Base-by-base conservation (phyloP, 2,329 filamentous ascomycete genomes). In the Phoma sp. region DNA sequence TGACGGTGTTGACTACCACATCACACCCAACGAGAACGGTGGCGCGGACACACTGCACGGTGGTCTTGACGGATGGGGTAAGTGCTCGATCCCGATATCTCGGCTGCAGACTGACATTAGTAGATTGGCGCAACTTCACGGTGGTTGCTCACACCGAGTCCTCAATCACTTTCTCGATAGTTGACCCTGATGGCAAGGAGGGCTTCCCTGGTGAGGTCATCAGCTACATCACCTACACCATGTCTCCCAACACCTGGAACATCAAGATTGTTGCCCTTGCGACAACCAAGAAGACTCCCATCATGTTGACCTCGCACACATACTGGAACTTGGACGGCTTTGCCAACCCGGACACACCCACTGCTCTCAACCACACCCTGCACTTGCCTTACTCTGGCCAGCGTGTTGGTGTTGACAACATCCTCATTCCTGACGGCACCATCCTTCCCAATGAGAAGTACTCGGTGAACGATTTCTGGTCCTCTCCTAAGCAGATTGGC, bases 301-400 rank as follows among this genome's bases (percentile, higher is more conserved):
- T 94, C 73, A 93, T 94, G 90, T 81, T 94, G 54, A 90, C 84
- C 70, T 85, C 86, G 38, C 86, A 88, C 74, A 85, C 84, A 7
- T 94, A 94, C 81, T 94, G 90, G 90, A 93, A 93, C 73, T 80
- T 94, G 39, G 90, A 93, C 68, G 90, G 87, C 31, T 94, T 90
- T 67, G 82, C 88, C 67, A 91, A 92, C 77, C 85, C 88, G 54
- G 82, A 89, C 71, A 90, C 88, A 2, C 79, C 81, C 53, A 80
- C 78, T 1, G 82, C 84, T 13, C 80, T 90, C 49, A 90, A 92
- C 77, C 88, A 92, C 78, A 88, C 87, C 13, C 81, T 93, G 40
- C 82, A 87, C 72, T 71, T 93, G 71, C 90, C 90, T 3, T 91
- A 90, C 77, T 86, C 85, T 45, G 88, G 88, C 33, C 85, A 88